A percentile compares a stretch with the other conserved stretches of the same genome.
These are phyloP conservation scores for Teratosphaeria viscida DNA, from an alignment of 2,329 filamentous ascomycete genomes.

Conservation along the genomic window DNA sequence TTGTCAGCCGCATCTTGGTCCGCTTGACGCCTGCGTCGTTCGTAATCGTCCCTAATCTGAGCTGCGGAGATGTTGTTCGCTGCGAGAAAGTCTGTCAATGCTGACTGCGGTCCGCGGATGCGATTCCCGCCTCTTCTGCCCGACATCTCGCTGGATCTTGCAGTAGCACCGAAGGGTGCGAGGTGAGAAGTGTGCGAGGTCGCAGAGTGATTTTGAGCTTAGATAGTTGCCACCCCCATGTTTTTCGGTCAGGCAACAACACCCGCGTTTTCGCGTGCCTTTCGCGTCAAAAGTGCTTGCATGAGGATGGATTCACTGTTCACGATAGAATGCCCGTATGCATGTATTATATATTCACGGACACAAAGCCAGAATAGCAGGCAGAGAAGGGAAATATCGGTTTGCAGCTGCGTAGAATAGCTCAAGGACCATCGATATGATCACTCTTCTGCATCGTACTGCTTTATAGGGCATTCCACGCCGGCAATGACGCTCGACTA, in stretches of 20 bases:
- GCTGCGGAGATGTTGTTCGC: conserved; percentile 63
- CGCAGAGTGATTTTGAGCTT: background rate
- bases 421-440: no score
- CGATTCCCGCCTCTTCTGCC: conserved; percentile 31
- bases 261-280: background rate
- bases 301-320: background rate
- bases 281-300: background rate
- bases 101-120: conserved; percentile 52
- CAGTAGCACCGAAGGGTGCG: background rate
- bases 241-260: background rate
- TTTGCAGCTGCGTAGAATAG: background rate
- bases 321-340: background rate
- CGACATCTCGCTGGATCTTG: conserved; percentile 18
- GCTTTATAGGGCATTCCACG: no score
- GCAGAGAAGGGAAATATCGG: background rate
- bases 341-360: background rate
- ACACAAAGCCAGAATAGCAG: background rate
- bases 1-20: conserved; percentile 29
- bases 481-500: no score
- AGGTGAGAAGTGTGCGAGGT: background rate
- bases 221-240: background rate
- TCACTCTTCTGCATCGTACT: no score
- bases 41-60: conserved; percentile 51
- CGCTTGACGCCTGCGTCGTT: conserved; percentile 41
- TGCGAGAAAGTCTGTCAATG: conserved; percentile 57